Conservation (phyloP, 2,329 filamentous ascomycete genomes). For the Tricladium varicosporioides region DNA sequence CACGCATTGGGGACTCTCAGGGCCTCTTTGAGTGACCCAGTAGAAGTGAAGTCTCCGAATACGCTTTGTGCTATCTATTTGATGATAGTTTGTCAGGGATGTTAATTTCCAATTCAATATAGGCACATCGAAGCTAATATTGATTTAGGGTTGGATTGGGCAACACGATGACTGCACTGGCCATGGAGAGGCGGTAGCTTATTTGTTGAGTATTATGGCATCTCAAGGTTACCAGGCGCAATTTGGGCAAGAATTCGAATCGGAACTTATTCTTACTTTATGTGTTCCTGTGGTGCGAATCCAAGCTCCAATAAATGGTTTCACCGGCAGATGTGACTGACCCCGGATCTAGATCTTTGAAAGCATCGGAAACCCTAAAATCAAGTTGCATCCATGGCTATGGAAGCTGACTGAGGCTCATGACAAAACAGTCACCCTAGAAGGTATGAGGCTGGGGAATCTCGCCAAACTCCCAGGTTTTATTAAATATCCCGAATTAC, state of each 20-base stretch:
- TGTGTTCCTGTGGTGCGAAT: constrained; percentile 37
- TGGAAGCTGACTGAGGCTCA: constrained; percentile 36
- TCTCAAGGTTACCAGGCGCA: too few relatives aligned
- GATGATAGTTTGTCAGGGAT: constrained; percentile 32
- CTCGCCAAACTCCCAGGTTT: constrained; percentile 34
- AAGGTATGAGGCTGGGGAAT: constrained; percentile 34
- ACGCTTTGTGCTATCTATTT: constrained; percentile 39
- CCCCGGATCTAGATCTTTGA: constrained; percentile 32
- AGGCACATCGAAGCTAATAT: background rate
- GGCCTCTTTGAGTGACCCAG: constrained; percentile 32
- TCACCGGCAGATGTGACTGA: background rate
- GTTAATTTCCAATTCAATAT: background rate
- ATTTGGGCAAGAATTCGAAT: too few relatives aligned
- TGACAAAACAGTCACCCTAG: constrained; percentile 28
- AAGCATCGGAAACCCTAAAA: constrained; percentile 35
- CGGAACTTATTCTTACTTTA: constrained; percentile 29
- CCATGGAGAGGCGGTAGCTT: too few relatives aligned
- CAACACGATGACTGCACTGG: constrained; percentile 21
- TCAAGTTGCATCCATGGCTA: constrained; percentile 33
- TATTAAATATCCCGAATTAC: constrained; percentile 13
- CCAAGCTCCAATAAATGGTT: background rate
- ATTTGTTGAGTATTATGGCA: too few relatives aligned
- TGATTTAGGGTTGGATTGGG: background rate
- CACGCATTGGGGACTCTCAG: constrained; percentile 7
- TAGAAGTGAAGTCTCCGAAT: constrained; percentile 33